A percentile compares a stretch with the other conserved stretches of the same genome.
Conservation (phyloP, 2,329 filamentous ascomycete genomes). For the Fonsecaea pugnacius region DNA sequence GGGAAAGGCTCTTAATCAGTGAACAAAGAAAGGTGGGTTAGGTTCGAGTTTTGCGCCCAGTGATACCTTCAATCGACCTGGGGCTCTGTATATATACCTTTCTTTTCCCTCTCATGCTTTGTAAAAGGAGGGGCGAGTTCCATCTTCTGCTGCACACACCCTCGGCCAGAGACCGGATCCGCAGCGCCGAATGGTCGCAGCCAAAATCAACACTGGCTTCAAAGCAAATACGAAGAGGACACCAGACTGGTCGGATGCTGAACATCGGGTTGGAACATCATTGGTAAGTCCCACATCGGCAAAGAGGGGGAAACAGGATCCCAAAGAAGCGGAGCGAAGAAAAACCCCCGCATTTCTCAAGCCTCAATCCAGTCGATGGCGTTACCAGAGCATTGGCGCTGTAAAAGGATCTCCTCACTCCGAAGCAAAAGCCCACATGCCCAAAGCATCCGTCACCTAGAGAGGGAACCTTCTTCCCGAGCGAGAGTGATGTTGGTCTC, state of each 20-base stretch:
- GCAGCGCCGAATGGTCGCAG: not conserved
- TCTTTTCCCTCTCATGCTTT: not conserved
- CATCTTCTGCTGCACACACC: not conserved
- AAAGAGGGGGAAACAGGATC: not conserved
- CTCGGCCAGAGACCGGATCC: conserved; percentile 2
- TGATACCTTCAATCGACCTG: not conserved
- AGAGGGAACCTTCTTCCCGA: not conserved
- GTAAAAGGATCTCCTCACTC: not conserved
- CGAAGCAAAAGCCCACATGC: not conserved
- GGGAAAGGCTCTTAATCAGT: not conserved
- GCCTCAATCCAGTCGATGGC: not conserved
- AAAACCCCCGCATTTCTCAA: not conserved
- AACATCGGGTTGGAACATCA: not conserved
- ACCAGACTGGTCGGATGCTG: not conserved
- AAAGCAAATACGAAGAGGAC: not conserved
- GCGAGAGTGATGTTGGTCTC: not conserved
- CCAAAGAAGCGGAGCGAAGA: not conserved
- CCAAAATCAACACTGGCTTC: not conserved
- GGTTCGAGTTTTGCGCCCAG: not conserved
- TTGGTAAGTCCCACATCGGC: not conserved
- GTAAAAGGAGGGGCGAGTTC: not conserved
- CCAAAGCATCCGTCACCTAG: not conserved
- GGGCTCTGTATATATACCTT: not conserved
- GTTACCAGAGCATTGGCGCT: not conserved
- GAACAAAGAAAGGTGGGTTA: not conserved